phyloP scores from a whole-genome alignment of 345 rosid species.

The Crucihimalaya himalaica region DNA sequence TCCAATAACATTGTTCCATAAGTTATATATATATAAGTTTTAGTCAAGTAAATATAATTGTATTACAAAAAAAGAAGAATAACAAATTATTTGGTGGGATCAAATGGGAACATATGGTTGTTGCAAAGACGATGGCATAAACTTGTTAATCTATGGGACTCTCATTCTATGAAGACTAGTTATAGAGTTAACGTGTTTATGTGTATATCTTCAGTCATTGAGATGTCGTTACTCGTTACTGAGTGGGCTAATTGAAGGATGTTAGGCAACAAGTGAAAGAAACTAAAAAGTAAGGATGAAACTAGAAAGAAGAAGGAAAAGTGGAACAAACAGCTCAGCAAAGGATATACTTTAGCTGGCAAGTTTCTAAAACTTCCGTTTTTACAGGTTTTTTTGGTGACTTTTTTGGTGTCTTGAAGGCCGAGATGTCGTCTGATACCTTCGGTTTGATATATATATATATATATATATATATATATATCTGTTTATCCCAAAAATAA shows the following conservation, averaged over 20 bases:
- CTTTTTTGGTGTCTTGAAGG: conserved; percentile 29
- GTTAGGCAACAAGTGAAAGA: not conserved
- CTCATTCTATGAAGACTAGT: not conserved
- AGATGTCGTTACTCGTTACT: not conserved
- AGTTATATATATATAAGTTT: too few species aligned
- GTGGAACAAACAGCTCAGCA: conserved; percentile 23
- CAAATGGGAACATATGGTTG: not conserved
- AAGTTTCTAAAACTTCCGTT: not conserved
- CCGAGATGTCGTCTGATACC: conserved; percentile 41
- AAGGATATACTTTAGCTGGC: conserved; percentile 18
- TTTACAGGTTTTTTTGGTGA: not conserved
- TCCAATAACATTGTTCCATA: too few species aligned
- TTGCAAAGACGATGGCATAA: not conserved
- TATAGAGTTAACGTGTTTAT: not conserved
- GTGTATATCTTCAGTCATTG: not conserved
- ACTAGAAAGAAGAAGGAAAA: not conserved
- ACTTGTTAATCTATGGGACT: not conserved
- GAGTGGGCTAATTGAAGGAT: not conserved
- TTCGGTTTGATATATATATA: too few species aligned
- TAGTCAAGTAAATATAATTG: too few species aligned
- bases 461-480: too few species aligned
- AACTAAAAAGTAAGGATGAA: not conserved
- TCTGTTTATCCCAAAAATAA: too few species aligned
- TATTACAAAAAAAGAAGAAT: too few species aligned
- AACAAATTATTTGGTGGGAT: too few species aligned